phyloP scores from a whole-genome alignment of 2,329 filamentous ascomycete genomes.

The Ophiostoma novo-ulmi region DNA sequence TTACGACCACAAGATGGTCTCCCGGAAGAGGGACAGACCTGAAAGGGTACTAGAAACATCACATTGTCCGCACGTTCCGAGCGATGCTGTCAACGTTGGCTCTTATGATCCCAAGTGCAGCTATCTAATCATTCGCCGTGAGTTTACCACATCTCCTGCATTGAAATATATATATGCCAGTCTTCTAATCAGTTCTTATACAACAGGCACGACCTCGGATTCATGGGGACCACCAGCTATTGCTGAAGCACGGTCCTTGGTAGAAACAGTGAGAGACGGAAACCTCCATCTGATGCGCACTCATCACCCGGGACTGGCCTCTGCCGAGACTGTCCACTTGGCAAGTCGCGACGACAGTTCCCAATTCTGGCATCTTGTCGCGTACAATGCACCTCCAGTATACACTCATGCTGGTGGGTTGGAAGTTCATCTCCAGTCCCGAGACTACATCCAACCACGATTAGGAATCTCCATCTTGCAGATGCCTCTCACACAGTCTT shows the following conservation, averaged over 20 bases:
- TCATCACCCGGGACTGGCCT: neutral
- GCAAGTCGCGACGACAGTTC: neutral
- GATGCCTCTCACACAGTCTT: neutral
- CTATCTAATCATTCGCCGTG: neutral
- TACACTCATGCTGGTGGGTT: neutral
- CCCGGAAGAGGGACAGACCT: too few relatives aligned
- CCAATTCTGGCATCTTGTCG: neutral
- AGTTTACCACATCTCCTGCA: neutral
- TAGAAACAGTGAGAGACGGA: neutral
- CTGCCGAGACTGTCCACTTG: neutral
- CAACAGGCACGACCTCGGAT: neutral
- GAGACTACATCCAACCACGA: neutral
- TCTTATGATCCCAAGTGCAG: neutral
- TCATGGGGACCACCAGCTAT: neutral
- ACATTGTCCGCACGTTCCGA: neutral
- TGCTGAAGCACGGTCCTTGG: neutral
- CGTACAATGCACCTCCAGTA: neutral
- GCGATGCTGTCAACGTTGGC: neutral
- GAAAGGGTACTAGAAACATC: too few relatives aligned
- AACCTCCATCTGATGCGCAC: neutral
- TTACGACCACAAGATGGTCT: too few relatives aligned
- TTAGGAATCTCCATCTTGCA: neutral
- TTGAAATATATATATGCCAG: neutral
- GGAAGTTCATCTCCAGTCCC: neutral
- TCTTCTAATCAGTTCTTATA: neutral